Evolutionary conservation across 768 basidiomycete species (phyloP).

Genomic region (Suillus bovinus): DNA sequence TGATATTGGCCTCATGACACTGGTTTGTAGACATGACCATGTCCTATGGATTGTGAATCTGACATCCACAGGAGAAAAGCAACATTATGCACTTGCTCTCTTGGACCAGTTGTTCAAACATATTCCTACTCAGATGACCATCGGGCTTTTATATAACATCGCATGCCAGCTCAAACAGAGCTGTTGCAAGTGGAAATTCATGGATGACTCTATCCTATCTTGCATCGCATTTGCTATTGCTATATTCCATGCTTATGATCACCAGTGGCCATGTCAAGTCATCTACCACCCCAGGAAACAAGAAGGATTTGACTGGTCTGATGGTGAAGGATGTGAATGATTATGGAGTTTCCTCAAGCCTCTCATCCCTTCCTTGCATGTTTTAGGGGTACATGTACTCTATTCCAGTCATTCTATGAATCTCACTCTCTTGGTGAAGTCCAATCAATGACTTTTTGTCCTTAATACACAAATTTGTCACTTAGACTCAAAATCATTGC

Average conservation of each 20-base stretch:
- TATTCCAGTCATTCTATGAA: neutral
- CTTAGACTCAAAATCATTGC: slow-evolving; percentile 14
- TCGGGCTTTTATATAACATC: slow-evolving; percentile 27
- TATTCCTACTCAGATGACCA: slow-evolving; percentile 16
- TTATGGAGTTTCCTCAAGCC: slow-evolving; percentile 25
- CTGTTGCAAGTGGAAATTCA: slow-evolving; percentile 13
- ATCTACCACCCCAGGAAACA: slow-evolving; percentile 36
- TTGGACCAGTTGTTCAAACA: slow-evolving; percentile 19
- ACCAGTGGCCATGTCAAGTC: slow-evolving; percentile 37
- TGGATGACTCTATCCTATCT: slow-evolving; percentile 13
- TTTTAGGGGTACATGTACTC: slow-evolving; percentile 21
- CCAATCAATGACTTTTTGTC: slow-evolving; percentile 27
- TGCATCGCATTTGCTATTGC: slow-evolving; percentile 29
- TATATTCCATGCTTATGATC: slow-evolving; percentile 38
- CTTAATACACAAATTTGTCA: slow-evolving; percentile 28
- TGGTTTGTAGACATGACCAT: slow-evolving; percentile 24
- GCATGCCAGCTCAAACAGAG: slow-evolving; percentile 25
- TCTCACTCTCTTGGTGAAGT: slow-evolving; percentile 23
- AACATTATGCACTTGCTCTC: slow-evolving; percentile 24
- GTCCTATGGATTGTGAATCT: slow-evolving; percentile 21
- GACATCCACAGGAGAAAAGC: slow-evolving; percentile 21
- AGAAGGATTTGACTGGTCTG: slow-evolving; percentile 24
- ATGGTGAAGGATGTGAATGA: slow-evolving; percentile 31
- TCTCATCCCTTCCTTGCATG: slow-evolving; percentile 20
- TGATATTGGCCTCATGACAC: slow-evolving; percentile 24